Percentiles rank a stretch among this genome's conserved stretches.
Conservation (phyloP, 805 yeast species). For the Cyberlindnera americana region DNA sequence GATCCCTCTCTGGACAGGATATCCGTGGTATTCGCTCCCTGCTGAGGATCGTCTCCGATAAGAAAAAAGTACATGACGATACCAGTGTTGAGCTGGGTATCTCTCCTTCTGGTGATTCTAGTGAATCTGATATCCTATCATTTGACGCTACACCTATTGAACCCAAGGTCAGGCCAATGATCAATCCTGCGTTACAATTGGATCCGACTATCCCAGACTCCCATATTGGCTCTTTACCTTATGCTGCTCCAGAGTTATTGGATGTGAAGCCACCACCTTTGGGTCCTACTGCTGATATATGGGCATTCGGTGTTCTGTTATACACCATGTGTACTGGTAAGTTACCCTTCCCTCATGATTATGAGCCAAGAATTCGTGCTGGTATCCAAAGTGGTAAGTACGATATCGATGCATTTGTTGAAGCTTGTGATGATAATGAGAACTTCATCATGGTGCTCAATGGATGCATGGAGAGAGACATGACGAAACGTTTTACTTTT, state of each 20-base stretch:
- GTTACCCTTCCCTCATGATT: constrained; percentile 81
- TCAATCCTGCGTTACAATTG: constrained; percentile 6
- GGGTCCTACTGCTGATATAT: constrained; percentile 73
- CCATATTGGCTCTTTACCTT: constrained; percentile 86
- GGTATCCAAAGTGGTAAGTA: constrained; percentile 67
- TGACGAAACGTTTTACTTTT: constrained; percentile 49
- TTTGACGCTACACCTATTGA: constrained; percentile 18
- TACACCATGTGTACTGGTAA: constrained; percentile 71
- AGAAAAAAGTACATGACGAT: constrained; percentile 31
- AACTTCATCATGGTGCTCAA: constrained; percentile 35
- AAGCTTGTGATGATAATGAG: constrained; percentile 33
- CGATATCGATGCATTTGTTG: constrained; percentile 42
- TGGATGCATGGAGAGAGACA: constrained; percentile 53
- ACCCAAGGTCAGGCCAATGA: constrained; percentile 5
- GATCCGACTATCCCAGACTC: constrained; percentile 44
- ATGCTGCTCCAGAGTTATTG: constrained; percentile 85
- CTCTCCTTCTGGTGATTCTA: constrained; percentile 1
- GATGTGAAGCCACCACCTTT: constrained; percentile 55
- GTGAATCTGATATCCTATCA: constrained; percentile 9
- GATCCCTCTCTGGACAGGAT: constrained; percentile 31
- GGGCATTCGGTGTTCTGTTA: constrained; percentile 85
- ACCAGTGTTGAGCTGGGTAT: constrained; percentile 13
- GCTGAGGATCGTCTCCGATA: constrained; percentile 27
- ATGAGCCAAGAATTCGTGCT: constrained; percentile 73
- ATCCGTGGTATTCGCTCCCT: constrained; percentile 13